Base-by-base conservation (phyloP, 1,284 basidiomycete species). In the Cronartium ribicola region DNA sequence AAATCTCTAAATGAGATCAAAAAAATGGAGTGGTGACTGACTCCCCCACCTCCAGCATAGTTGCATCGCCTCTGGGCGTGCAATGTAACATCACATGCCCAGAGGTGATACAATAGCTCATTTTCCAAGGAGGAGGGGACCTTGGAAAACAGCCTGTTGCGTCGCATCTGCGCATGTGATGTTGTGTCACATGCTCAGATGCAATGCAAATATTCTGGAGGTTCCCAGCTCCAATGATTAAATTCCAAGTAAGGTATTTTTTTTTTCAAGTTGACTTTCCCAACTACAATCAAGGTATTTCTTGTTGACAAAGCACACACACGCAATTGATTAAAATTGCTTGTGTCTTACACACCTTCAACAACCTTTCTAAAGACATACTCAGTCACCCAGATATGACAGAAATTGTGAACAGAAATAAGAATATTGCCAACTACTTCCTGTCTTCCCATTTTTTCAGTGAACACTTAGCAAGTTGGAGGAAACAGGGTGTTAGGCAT, bases 391-490 rank as follows among this genome's bases (percentile, higher is more conserved):
- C 43, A 71, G 22, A 6, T 29, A 71, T 71, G 43, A 61, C 37
- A n/a, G 0, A 11, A 4, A n/a, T 63, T 13, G 36, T 71, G 1
- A 71, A 71, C 10, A 29, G 17, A 8, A 71, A 71, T n/a, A 63
- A 63, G 14, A 63, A 20, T 2, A 55, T 70, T 36, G 59, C 63
- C 6, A 71, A 64, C 40, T 71, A 71, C 68, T 71, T 71, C 29
- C 62, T 40, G 17, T 29, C 22, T n/a, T 71, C 68, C 2, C 43
- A 22, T 7, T 63, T 63, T 29, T 71, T 57, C 59, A 22, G 36
- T 36, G 46, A 71, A 20, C 43, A 71, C 22, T 36, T 71, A 17
- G 11, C 43, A 4, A 63, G 1, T 10, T 71, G 68, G 68, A 36
- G 22, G 40, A 63, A 71, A 55, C 1, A 48, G n/a, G 39, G 64